phyloP scores from a whole-genome alignment of 257 asterid species.

The Voacanga thouarsii region DNA sequence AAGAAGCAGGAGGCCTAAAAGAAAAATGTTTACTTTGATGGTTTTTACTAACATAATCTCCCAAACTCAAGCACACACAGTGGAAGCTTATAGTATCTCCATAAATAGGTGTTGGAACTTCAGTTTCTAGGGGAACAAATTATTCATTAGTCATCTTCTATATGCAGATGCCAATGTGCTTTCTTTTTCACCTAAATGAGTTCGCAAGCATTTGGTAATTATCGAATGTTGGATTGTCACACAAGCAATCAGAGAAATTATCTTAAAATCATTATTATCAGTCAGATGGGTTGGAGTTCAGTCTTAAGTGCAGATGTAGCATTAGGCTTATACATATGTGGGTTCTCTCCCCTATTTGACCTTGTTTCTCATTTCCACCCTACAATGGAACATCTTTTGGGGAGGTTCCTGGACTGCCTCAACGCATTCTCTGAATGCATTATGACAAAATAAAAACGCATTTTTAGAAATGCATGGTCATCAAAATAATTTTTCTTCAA shows the following conservation, averaged over 20 bases:
- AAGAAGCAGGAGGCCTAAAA: background rate
- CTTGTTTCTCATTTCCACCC: too few species aligned
- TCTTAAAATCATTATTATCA: background rate
- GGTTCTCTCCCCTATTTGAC: too few species aligned
- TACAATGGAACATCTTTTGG: too few species aligned
- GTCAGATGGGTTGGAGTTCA: too few species aligned
- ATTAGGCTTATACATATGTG: background rate
- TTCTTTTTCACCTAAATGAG: background rate
- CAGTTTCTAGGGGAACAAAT: background rate
- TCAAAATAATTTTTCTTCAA: too few species aligned
- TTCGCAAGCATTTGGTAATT: background rate
- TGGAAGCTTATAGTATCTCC: background rate
- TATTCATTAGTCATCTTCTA: background rate
- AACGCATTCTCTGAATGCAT: too few species aligned
- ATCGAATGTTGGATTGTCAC: background rate
- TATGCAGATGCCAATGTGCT: background rate
- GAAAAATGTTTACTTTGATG: background rate
- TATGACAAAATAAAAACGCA: too few species aligned
- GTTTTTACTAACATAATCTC: background rate
- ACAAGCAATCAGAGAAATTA: background rate
- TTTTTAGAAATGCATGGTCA: too few species aligned
- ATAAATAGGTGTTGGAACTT: background rate
- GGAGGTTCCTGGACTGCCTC: too few species aligned
- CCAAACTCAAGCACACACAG: background rate
- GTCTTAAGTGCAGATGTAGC: background rate